These are phyloP conservation scores for Cynanchum wilfordii DNA, from an alignment of 257 asterid species.

Conservation along the genomic window DNA sequence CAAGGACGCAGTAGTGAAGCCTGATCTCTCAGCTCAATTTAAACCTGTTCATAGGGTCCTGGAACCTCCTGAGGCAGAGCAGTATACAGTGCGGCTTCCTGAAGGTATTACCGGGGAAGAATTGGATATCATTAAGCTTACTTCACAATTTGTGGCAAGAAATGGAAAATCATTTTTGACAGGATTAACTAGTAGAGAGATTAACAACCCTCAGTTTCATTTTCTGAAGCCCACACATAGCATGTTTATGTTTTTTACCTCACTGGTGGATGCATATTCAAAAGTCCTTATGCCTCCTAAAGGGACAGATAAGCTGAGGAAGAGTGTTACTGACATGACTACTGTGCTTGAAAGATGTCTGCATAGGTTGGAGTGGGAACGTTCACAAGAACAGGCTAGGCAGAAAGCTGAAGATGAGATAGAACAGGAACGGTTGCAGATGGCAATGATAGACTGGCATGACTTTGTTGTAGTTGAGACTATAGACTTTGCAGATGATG, in stretches of 20 bases:
- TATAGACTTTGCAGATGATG: slow-evolving; percentile 91
- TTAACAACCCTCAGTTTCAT: slow-evolving; percentile 78
- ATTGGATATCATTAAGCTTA: slow-evolving; percentile 82
- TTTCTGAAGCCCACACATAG: slow-evolving; percentile 91
- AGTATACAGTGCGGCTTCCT: slow-evolving; percentile 81
- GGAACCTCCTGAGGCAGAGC: slow-evolving; percentile 95
- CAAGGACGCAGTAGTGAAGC: slow-evolving; percentile 42
- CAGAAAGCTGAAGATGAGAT: slow-evolving; percentile 94
- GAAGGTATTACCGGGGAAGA: slow-evolving; percentile 96
- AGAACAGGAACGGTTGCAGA: slow-evolving; percentile 78
- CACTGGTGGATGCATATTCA: slow-evolving; percentile 93
- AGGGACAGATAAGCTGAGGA: slow-evolving; percentile 69
- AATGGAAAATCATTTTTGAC: slow-evolving; percentile 88
- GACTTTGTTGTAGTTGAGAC: slow-evolving; percentile 93
- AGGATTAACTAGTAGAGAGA: slow-evolving; percentile 86
- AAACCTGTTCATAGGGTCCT: slow-evolving; percentile 60
- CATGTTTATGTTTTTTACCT: slow-evolving; percentile 93
- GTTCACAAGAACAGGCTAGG: slow-evolving; percentile 90
- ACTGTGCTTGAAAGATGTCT: slow-evolving; percentile 81
- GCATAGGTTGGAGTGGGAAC: slow-evolving; percentile 92
- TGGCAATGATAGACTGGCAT: slow-evolving; percentile 99
- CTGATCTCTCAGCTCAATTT: slow-evolving; percentile 69
- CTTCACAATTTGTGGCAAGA: slow-evolving; percentile 93
- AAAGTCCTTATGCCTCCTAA: slow-evolving; percentile 90
- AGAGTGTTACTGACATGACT: slow-evolving; percentile 74